phyloP scores from a whole-genome alignment of 2,329 filamentous ascomycete species.

The Didymella pinodella region DNA sequence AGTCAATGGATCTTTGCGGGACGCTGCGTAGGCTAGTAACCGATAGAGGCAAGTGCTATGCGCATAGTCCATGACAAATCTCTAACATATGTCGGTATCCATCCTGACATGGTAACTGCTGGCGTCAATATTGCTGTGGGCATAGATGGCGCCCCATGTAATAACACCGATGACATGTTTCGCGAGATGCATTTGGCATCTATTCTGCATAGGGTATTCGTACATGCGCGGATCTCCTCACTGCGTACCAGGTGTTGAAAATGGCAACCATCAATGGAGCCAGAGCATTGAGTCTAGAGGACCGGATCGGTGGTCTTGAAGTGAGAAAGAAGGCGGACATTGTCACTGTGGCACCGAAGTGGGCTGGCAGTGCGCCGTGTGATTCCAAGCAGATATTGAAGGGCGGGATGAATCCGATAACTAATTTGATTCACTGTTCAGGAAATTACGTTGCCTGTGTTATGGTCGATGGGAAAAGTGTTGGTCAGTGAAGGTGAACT shows the following conservation, averaged over 20 bases:
- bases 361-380: slow-evolving; percentile 24
- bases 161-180: slow-evolving; percentile 44
- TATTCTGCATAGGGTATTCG: slow-evolving; percentile 31
- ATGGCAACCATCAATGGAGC: slow-evolving; percentile 40
- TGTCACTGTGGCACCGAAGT: slow-evolving; percentile 44
- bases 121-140: slow-evolving; percentile 32
- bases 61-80: neutral
- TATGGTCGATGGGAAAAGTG: neutral
- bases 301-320: slow-evolving; percentile 51
- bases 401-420: neutral
- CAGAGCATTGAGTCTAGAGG: slow-evolving; percentile 43
- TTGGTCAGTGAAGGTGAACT: slow-evolving; percentile 1
- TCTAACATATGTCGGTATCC: neutral
- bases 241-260: slow-evolving; percentile 31
- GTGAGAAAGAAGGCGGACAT: slow-evolving; percentile 56
- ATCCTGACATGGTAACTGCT: slow-evolving; percentile 29
- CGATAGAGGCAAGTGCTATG: neutral
- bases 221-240: slow-evolving; percentile 27
- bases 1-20: neutral
- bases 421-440: neutral
- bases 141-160: slow-evolving; percentile 41
- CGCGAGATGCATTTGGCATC: slow-evolving; percentile 38
- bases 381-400: neutral
- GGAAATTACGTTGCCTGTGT: neutral
- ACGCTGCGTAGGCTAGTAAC: neutral